phyloP scores from a whole-genome alignment of 768 basidiomycete species.

The Pisolithus sp. region DNA sequence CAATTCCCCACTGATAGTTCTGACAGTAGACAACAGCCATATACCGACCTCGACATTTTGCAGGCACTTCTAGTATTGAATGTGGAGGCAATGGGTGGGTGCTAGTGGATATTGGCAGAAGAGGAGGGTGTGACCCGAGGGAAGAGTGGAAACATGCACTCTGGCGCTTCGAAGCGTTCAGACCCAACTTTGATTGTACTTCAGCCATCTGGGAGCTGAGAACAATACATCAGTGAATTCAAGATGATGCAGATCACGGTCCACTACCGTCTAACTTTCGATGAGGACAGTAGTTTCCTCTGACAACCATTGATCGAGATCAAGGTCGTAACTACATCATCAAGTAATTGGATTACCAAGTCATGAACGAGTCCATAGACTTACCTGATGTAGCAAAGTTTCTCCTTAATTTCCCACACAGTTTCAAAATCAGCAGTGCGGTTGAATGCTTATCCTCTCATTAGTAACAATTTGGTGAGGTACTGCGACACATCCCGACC shows the following conservation, averaged over 20 bases:
- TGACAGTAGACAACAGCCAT: no score
- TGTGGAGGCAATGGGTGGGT: no score
- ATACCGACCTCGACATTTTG: no score
- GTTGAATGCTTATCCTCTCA: slow-evolving; percentile 99
- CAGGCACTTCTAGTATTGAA: no score
- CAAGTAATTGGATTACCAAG: neutral
- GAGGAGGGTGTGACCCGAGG: no score
- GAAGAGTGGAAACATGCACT: slow-evolving; percentile 85
- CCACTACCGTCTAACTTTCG: slow-evolving; percentile 85
- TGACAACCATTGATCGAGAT: slow-evolving; percentile 83
- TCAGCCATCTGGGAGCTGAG: slow-evolving; percentile 88
- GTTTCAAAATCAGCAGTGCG: slow-evolving; percentile 99
- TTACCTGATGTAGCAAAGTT: slow-evolving; percentile 94
- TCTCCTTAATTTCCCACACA: slow-evolving; percentile 98
- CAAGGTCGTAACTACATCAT: slow-evolving; percentile 80
- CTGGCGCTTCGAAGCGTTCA: slow-evolving; percentile 97
- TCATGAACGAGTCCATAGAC: slow-evolving; percentile 10
- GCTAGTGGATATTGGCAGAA: no score
- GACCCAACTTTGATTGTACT: slow-evolving; percentile 97
- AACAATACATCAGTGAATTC: slow-evolving; percentile 4
- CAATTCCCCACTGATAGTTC: no score
- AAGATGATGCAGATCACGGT: neutral
- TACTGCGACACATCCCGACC: slow-evolving; percentile 98
- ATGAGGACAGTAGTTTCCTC: slow-evolving; percentile 97
- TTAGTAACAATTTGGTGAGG: slow-evolving; percentile 96